Base-by-base conservation (phyloP, 805 yeast genomes). In the Starmera caribaea region DNA sequence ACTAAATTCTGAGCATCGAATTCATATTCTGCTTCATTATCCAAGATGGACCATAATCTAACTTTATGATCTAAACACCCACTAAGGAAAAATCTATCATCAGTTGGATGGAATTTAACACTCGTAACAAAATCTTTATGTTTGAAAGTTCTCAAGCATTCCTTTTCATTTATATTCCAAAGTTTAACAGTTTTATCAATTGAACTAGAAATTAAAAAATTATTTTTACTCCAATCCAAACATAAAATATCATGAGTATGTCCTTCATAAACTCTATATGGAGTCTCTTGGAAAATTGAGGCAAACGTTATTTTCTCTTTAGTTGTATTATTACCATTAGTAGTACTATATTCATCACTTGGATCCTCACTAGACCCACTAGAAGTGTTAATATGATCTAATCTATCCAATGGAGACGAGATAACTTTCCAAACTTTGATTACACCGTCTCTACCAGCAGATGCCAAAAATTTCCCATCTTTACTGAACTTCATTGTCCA, bases 221-320 rank as follows among this genome's bases (percentile, higher is more conserved):
- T 81, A 59, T 87, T 88, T 49, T 80, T 81, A 38, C 94, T 81
- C 97, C 97, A 89, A 50, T 84, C 85, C 29, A 89, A 53, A 10
- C 83, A 75, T n/a, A 86, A 57, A 13, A 90, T 69, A 42, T 86
- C 82, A 35, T 73, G 73, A 1, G 72, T 58, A 58, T 90, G 97
- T 14, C 84, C 92, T 33, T 56, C 59, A 45, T 76, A 81, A 12
- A 69, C 69, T 27, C 74, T 67, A 13, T 68, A 55, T 0, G 97
- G 96, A 10, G 54, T 55, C 4, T 77, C 73, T 46, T 79, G 81
- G 56, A 89, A 88, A 2, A 89, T 85, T 0, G 95, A 90, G 0
- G 95, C 94, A 49, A 71, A 73, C 8, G 64, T 56, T 8, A 45
- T 36, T 34, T 47, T 44, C 14, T 24, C 38, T 3, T 43, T 44